Percentiles rank a stretch among this genome's conserved stretches.
Conservation (phyloP, 2,329 filamentous ascomycete species). For the Pseudopithomyces maydicus region DNA sequence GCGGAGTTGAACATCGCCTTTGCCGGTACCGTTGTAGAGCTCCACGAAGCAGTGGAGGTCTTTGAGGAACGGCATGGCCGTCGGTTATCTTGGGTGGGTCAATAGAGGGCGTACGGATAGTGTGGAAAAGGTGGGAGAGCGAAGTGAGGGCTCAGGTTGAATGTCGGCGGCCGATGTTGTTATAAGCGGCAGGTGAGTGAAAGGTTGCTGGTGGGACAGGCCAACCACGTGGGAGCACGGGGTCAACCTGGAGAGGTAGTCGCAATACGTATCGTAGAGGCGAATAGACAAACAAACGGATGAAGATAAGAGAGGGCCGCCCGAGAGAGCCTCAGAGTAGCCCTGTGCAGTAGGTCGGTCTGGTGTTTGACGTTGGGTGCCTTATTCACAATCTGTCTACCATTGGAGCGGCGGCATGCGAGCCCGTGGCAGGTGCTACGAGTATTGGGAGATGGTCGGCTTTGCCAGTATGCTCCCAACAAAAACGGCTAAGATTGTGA, state of each 20-base stretch:
- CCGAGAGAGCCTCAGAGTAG: too few species aligned
- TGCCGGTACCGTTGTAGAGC: constrained; percentile 47
- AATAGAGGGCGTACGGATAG: neutral
- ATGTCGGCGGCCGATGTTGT: neutral
- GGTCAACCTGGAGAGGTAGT: neutral
- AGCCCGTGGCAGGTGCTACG: too few species aligned
- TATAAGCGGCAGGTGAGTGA: neutral
- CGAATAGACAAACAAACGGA: neutral
- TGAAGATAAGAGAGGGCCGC: too few species aligned
- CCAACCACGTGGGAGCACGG: neutral
- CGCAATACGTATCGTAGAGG: neutral
- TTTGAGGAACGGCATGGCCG: constrained; percentile 59
- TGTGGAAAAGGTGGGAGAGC: neutral
- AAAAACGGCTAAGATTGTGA: too few species aligned
- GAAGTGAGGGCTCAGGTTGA: neutral
- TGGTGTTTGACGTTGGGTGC: too few species aligned
- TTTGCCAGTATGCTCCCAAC: too few species aligned
- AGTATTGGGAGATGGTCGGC: too few species aligned
- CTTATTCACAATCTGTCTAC: too few species aligned
- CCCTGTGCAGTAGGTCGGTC: too few species aligned
- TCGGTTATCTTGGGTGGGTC: too few species aligned
- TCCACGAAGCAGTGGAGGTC: constrained; percentile 59
- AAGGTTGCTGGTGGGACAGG: neutral
- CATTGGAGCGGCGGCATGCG: too few species aligned
- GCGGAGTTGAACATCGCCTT: constrained; percentile 46